Conservation (phyloP, 2,329 filamentous ascomycete species). For the Lizonia empirigonia region DNA sequence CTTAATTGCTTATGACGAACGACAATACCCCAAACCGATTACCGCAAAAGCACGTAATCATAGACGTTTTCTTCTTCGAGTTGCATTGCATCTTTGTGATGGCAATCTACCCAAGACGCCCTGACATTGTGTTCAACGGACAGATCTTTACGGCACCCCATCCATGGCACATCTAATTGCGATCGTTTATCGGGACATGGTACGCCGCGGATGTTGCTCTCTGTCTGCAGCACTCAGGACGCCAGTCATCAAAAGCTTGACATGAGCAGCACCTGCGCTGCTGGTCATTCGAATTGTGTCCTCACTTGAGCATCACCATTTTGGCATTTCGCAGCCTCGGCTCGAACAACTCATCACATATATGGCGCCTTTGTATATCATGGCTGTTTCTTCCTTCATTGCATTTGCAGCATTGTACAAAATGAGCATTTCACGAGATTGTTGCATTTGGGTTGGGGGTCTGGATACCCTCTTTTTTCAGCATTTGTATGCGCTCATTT, state of each 20-base stretch:
- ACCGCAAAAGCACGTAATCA: constrained; percentile 38
- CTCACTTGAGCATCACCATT: constrained; percentile 15
- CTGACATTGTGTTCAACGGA: constrained; percentile 29
- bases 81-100: constrained; percentile 6
- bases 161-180: constrained; percentile 22
- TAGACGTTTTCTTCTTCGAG: constrained; percentile 32
- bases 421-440: constrained; percentile 15
- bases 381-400: constrained; percentile 25
- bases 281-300: neutral
- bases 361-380: constrained; percentile 33
- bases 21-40: constrained; percentile 35
- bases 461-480: constrained; percentile 4
- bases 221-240: neutral
- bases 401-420: constrained; percentile 32
- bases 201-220: neutral
- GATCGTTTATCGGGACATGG: constrained; percentile 7
- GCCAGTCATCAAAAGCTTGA: neutral
- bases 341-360: constrained; percentile 20
- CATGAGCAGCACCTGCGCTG: neutral
- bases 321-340: constrained; percentile 17
- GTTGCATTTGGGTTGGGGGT: constrained; percentile 10
- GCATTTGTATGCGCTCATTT: constrained; percentile 8
- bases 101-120: constrained; percentile 29
- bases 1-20: constrained; percentile 37
- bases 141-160: constrained; percentile 28